Percentiles rank a stretch among this genome's conserved stretches.
These are phyloP conservation scores for Zygnema cylindricum DNA, from an alignment of 139 green algal genomes.

Conservation along the genomic window DNA sequence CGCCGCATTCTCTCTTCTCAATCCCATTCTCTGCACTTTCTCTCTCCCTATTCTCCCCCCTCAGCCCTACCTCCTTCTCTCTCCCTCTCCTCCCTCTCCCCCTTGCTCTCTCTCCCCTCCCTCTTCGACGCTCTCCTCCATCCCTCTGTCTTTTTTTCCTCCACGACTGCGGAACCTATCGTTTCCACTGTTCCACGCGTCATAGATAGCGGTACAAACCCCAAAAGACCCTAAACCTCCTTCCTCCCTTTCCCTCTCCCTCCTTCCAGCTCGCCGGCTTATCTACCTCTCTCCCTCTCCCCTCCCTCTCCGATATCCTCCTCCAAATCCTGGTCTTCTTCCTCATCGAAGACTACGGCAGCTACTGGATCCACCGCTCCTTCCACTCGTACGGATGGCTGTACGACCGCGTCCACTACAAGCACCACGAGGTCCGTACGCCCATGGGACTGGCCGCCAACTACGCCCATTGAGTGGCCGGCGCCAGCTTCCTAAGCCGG, in stretches of 20 bases:
- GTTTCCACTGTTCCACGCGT: no score
- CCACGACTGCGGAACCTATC: no score
- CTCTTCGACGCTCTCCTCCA: no score
- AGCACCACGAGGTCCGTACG: conserved; percentile 64
- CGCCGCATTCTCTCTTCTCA: not conserved
- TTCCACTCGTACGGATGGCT: conserved; percentile 56
- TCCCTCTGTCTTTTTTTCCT: no score
- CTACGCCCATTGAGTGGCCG: conserved; percentile 62
- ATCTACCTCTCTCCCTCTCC: conserved; percentile 47
- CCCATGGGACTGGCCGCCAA: conserved; percentile 53
- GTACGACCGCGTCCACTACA: conserved; percentile 65
- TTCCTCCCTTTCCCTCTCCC: no score
- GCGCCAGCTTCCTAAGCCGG: conserved; percentile 58
- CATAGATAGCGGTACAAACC: no score
- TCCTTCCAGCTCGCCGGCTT: conserved; percentile 54
- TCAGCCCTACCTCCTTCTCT: no score
- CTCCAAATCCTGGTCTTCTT: conserved; percentile 63
- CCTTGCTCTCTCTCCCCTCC: no score
- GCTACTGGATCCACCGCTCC: conserved; percentile 67
- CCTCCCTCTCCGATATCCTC: conserved; percentile 26
- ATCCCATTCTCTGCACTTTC: not conserved
- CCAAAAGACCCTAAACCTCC: no score
- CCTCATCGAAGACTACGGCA: conserved; percentile 67
- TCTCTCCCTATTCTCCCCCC: not conserved
- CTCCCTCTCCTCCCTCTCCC: no score